Evolutionary conservation across 805 yeast species (phyloP).

Genomic region (Starmerella apicola): DNA sequence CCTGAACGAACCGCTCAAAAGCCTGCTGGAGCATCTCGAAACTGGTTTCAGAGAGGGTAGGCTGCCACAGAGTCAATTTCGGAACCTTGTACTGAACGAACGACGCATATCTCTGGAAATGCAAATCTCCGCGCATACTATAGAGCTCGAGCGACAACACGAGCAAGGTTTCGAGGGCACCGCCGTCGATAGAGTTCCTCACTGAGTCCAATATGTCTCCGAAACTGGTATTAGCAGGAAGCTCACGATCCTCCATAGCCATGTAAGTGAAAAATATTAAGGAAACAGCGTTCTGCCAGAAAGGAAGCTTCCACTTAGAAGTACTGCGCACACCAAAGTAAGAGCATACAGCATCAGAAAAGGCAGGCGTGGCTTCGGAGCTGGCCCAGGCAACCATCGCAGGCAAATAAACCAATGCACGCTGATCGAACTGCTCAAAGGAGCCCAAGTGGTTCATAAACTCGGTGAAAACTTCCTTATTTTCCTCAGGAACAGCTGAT

Average conservation of each 20-base stretch:
- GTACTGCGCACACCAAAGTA: slow-evolving; percentile 1
- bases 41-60: slow-evolving; percentile 7
- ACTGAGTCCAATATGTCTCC: slow-evolving; percentile 19
- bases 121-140: slow-evolving; percentile 5
- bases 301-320: slow-evolving; percentile 21
- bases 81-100: slow-evolving; percentile 26
- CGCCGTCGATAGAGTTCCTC: slow-evolving; percentile 25
- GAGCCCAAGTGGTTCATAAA: slow-evolving; percentile 37
- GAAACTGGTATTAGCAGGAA: background rate
- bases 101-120: slow-evolving; percentile 3
- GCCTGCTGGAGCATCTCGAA: slow-evolving; percentile 12
- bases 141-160: slow-evolving; percentile 27
- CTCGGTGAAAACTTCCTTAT: slow-evolving; percentile 29
- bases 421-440: slow-evolving; percentile 48
- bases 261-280: slow-evolving; percentile 17
- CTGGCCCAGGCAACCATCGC: slow-evolving; percentile 32
- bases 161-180: slow-evolving; percentile 31
- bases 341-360: slow-evolving; percentile 7
- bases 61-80: slow-evolving; percentile 9
- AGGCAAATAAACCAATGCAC: slow-evolving; percentile 44
- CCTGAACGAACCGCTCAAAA: slow-evolving; percentile 22
- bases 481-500: background rate
- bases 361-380: slow-evolving; percentile 3
- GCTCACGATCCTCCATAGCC: slow-evolving; percentile 10
- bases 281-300: slow-evolving; percentile 23